These are phyloP conservation scores for Rhododendron ferrugineum DNA, from an alignment of 148 eudicot species.

Conservation along the genomic window DNA sequence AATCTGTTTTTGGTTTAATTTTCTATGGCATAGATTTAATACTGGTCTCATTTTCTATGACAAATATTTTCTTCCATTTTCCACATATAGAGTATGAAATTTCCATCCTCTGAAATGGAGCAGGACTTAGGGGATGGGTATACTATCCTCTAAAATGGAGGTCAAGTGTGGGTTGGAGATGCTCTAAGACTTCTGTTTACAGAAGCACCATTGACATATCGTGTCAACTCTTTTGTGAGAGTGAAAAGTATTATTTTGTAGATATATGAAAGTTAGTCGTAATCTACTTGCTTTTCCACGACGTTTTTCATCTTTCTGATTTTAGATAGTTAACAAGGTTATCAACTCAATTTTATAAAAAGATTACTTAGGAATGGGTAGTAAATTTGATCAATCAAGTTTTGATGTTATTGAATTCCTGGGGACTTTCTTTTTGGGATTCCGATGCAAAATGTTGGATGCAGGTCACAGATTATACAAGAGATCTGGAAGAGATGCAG, in stretches of 20 bases:
- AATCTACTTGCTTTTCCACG: not conserved
- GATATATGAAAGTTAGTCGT: not conserved
- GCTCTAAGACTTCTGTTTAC: not conserved
- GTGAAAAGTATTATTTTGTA: not conserved
- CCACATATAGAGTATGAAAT: not conserved
- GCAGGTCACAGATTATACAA: conserved; percentile 86
- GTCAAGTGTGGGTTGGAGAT: not conserved
- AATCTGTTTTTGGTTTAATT: not conserved
- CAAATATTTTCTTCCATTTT: not conserved
- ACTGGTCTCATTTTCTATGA: not conserved
- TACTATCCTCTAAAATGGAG: not conserved
- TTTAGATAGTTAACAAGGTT: not conserved
- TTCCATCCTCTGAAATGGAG: not conserved
- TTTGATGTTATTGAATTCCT: not conserved
- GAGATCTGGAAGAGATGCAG: conserved; percentile 99
- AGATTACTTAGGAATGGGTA: not conserved
- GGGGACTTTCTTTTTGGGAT: not conserved
- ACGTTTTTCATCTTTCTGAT: not conserved
- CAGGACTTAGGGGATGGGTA: not conserved
- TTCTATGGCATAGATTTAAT: not conserved
- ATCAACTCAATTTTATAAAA: not conserved
- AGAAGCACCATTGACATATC: not conserved
- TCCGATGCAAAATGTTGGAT: conserved; percentile 15
- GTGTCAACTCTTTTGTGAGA: not conserved
- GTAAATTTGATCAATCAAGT: not conserved